Evolutionary conservation across 2,329 filamentous ascomycete genomes (phyloP), one percentile per base, ranked within the genome.

Genomic region (Ophiognomonia clavigignenti-juglandacearum): DNA sequence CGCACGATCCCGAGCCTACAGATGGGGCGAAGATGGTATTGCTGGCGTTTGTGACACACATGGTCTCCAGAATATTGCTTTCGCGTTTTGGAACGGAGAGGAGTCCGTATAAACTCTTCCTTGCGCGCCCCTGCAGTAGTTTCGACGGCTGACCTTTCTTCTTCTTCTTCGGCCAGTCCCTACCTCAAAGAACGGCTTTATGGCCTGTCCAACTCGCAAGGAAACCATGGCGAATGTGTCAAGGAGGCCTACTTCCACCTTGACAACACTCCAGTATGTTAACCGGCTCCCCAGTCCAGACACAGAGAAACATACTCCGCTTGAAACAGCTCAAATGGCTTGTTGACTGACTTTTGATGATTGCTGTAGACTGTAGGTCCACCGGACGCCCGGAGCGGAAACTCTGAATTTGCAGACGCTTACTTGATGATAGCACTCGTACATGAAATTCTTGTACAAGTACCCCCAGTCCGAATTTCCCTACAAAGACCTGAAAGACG

Each of bases 371-470:
- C 73, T 59, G 72, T 75, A 70, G 60, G 64, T 48, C 31, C 43
- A 14, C 20, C 32, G 18, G 5, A 34, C 52, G 54, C 39, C 19
- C 18, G 16, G n/a, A 18, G 20, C 19, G 19, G 20, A 9, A 18
- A 16, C 13, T 24, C 34, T 18, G 13, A 36, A 20, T 8, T 48
- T 44, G 23, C 10, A 10, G 36, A 5, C 43, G 31, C 43, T 57
- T 54, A 61, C 52, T 50, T 48, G 20, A 45, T 48, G 50, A 24
- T 64, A 91, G 87, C 91, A 96, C 68, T 95, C 92, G 23, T 97
- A 97, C 73, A 97, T 97, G 92, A 97, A 97, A 67, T 95, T 84
- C 62, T 83, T 97, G 56, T 97, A 97, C 79, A 97, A 97, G 68
- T 95, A 96, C 59, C 93, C 93, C 1, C 92, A 97, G 68, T 80